Evolutionary conservation across 1,284 basidiomycete genomes (phyloP).

Genomic region (Ceratobasidium papillatum): DNA sequence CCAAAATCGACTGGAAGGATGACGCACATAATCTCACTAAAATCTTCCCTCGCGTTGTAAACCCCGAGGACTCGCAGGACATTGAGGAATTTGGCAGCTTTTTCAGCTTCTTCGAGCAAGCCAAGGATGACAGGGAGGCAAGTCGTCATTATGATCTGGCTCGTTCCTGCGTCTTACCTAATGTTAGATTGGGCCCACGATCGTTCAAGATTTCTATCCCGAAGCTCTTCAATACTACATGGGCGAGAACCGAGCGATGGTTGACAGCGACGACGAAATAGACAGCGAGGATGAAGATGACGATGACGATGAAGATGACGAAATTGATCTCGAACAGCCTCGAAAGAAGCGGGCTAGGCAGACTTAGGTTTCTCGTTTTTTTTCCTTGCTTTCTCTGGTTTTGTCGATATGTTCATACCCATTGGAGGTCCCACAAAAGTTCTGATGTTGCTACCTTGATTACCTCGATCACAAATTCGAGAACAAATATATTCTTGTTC

Average conservation of each 20-base stretch:
- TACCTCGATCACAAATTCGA: too few species aligned
- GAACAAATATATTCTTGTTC: too few species aligned
- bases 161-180: neutral
- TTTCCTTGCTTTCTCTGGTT: neutral
- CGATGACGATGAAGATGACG: constrained; percentile 25
- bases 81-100: constrained; percentile 69
- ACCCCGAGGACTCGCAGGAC: constrained; percentile 65
- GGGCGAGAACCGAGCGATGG: constrained; percentile 58
- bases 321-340: constrained; percentile 37
- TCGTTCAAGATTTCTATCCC: constrained; percentile 78
- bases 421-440: too few species aligned
- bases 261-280: constrained; percentile 32
- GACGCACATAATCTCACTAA: constrained; percentile 78
- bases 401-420: neutral
- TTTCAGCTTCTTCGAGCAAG: constrained; percentile 85
- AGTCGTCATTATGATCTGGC: constrained; percentile 50
- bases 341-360: constrained; percentile 31
- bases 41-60: constrained; percentile 68
- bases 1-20: constrained; percentile 85
- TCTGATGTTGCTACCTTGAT: too few species aligned
- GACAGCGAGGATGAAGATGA: constrained; percentile 37
- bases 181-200: constrained; percentile 69
- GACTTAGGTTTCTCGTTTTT: neutral
- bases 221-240: constrained; percentile 81
- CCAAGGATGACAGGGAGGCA: constrained; percentile 71